Base-by-base conservation (phyloP, 257 asterid genomes). In the Cinchona pubescens region DNA sequence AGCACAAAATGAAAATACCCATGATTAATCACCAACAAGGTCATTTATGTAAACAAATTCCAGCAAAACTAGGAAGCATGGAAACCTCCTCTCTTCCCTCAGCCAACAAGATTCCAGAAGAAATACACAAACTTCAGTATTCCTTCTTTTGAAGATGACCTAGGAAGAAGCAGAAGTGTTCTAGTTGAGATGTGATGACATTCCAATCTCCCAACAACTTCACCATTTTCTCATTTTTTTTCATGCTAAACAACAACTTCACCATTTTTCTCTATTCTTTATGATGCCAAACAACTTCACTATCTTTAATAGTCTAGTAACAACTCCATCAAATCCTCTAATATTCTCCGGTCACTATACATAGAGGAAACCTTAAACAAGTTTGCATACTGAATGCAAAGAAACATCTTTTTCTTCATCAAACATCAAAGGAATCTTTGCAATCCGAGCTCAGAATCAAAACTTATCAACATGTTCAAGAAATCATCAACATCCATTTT, bases 381-480 rank as follows among this genome's bases (percentile, higher is more conserved):
- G 67, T 73, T 69, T 67, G 58, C 80, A 69, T 51, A 56, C 4
- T 65, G 79, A 55, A 64, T 38, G 58, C 38, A 42, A 67, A 64
- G 14, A 69, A 6, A 58, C 30, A 29, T 11, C 48, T 13, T 51
- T 27, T 29, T 27, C 46, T 49, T 72, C 62, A 29, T 49, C 53
- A n/a, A 63, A 32, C 71, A 55, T 7, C 49, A 11, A 18, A 56
- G n/a, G 65, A 14, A 27, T 53, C 34, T 7, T 9, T 18, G n/a
- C 59, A 40, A 42, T 59, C 19, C 23, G 7, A 63, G 19, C 40
- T 49, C 7, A 49, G 35, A 64, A 35, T 35, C 46, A 7, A 25
- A 9, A 49, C 10, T 69, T 64, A 15, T 29, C 75, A 82, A 76
- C 76, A 91, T 91, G 96, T 46, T 65, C 15, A 87, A 82, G 29